A percentile compares a stretch with the other conserved stretches of the same genome.
Conservation (phyloP, 2,329 filamentous ascomycete genomes). For the Microdochium paspali region DNA sequence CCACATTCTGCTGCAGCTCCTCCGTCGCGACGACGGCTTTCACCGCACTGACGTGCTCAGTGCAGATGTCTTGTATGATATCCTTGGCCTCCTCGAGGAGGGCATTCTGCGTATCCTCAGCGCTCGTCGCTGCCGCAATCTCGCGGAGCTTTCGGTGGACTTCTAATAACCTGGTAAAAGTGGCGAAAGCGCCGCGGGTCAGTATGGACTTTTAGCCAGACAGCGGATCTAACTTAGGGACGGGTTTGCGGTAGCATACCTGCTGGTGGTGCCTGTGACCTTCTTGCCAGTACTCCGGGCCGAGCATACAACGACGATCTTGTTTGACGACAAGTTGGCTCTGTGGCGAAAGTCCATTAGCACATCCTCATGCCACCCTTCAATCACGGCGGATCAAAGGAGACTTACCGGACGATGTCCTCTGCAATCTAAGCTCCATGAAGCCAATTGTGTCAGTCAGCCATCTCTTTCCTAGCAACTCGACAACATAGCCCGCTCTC, state of each 20-base stretch:
- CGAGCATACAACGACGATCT: constrained; percentile 89
- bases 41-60: constrained; percentile 71
- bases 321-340: constrained; percentile 54
- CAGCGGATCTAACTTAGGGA: too few species aligned
- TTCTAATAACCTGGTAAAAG: constrained; percentile 40
- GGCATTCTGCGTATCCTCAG: constrained; percentile 40
- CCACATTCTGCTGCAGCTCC: constrained; percentile 48
- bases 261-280: constrained; percentile 87
- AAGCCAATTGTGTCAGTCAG: constrained; percentile 5
- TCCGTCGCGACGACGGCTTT: constrained; percentile 49
- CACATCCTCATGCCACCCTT: neutral
- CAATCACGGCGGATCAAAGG: neutral
- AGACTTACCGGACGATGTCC: constrained; percentile 47
- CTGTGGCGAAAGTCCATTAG: constrained; percentile 25
- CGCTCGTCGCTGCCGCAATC: constrained; percentile 42
- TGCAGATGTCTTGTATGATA: constrained; percentile 71
- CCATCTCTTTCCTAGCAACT: neutral
- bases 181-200: constrained; percentile 1
- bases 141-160: constrained; percentile 48
- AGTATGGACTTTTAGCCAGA: too few species aligned
- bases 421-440: constrained; percentile 41
- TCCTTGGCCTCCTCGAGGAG: constrained; percentile 57
- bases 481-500: too few species aligned
- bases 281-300: constrained; percentile 92
- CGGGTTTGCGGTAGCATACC: constrained; percentile 49